Conservation (phyloP, 2,329 filamentous ascomycete species). For the Ophiosphaerella herpotricha region DNA sequence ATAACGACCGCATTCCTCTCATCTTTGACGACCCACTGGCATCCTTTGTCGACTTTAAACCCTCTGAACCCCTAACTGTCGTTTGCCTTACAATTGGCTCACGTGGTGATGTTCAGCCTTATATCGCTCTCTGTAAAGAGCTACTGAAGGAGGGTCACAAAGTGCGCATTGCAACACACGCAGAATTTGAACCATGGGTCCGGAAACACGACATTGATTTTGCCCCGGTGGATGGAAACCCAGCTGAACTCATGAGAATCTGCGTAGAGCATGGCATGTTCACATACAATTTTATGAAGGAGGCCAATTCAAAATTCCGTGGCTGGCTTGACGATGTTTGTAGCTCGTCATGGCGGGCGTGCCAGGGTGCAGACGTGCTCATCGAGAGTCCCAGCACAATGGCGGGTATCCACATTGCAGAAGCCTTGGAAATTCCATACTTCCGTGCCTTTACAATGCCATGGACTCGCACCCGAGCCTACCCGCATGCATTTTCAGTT, state of each 20-base stretch:
- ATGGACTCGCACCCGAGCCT: conserved; percentile 93
- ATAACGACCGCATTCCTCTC: conserved; percentile 69
- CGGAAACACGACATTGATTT: conserved; percentile 94
- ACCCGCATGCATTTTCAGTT: conserved; percentile 94
- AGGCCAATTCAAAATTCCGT: conserved; percentile 76
- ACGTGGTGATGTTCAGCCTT: conserved; percentile 93
- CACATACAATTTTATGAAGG: conserved; percentile 84
- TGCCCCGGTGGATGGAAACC: conserved; percentile 83
- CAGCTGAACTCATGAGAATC: conserved; percentile 90
- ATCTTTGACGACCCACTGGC: conserved; percentile 87
- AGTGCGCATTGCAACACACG: conserved; percentile 86
- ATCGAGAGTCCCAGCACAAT: conserved; percentile 97
- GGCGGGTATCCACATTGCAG: conserved; percentile 96
- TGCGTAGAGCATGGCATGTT: conserved; percentile 98
- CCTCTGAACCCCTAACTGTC: conserved; percentile 75
- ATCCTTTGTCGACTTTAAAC: conserved; percentile 91
- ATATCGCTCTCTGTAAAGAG: conserved; percentile 93
- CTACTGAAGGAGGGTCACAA: conserved; percentile 85
- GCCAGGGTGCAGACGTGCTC: conserved; percentile 83
- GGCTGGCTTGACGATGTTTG: conserved; percentile 94
- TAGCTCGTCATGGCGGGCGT: conserved; percentile 78
- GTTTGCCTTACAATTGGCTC: conserved; percentile 97
- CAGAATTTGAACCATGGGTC: conserved; percentile 87
- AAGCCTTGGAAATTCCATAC: conserved; percentile 89
- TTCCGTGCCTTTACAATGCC: conserved; percentile 99